Evolutionary conservation across 2,329 filamentous ascomycete genomes (phyloP), one percentile per base, ranked within the genome.

Genomic region (Arthroderma sp.): DNA sequence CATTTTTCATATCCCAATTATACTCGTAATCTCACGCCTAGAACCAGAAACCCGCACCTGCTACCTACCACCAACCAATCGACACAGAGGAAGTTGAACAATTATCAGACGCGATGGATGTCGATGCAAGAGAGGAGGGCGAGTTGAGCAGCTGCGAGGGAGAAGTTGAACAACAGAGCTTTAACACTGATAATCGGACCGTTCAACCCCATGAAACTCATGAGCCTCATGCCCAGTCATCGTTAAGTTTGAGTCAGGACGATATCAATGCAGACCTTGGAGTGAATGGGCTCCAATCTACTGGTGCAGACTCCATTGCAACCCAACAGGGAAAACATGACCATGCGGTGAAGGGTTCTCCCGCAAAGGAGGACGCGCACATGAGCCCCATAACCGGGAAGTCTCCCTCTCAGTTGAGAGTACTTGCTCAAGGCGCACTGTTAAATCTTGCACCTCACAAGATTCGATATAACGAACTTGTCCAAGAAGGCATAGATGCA

Each of bases 401-500:
- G 52, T 68, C 72, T 5, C 63, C 65, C 8, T 61, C 66, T 13
- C 74, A 76, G 58, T 63, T 76, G 56, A 71, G 71, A 52, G 64
- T 72, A 21, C 70, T 73, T 58, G 87, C 87, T 0, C 80, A 83
- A 65, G 80, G 81, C 23, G 84, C 86, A 2, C 82, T 91, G 39
- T 70, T 88, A 31, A 78, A 81, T 38, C 73, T 91, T 2, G 68
- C 70, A 11, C 72, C 73, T 39, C 75, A 87, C 59, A 86, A 88
- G 53, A 82, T 94, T 58, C 81, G 82, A 19, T 95, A 85, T 66
- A 78, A 85, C 56, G 80, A 88, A 59, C 84, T 91, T 58, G 74
- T 91, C 11, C 77, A 82, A 9, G 86, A 91, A 68, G 86, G 88
- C 0, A 78, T 91, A 43, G 80, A 90, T 63, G 76, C 80, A 37